These are phyloP conservation scores for Kwoniella pini DNA, from an alignment of 768 basidiomycete species.

Conservation along the genomic window DNA sequence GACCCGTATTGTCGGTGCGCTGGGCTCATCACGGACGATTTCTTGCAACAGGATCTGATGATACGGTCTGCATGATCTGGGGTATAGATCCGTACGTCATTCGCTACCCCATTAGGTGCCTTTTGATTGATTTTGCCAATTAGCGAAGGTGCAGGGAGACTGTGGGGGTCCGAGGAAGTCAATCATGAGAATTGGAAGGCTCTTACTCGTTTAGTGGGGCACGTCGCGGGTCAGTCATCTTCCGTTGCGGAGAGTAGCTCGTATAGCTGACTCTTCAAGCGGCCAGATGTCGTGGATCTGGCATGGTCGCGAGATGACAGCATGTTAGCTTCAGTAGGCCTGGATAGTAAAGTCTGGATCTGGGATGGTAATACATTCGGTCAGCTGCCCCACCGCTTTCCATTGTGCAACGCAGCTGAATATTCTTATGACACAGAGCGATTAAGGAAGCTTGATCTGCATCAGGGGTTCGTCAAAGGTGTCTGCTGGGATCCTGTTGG, in stretches of 20 bases:
- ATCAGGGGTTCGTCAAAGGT: conserved; percentile 96
- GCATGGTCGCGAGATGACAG: conserved; percentile 93
- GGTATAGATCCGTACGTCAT: conserved; percentile 83
- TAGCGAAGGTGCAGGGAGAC: conserved; percentile 77
- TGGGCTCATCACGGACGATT: conserved; percentile 94
- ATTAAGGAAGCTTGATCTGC: conserved; percentile 76
- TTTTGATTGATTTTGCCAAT: background rate
- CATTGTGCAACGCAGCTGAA: conserved; percentile 4
- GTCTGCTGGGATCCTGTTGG: conserved; percentile 99
- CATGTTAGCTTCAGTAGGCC: conserved; percentile 87
- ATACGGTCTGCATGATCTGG: conserved; percentile 95
- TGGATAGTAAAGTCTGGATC: conserved; percentile 86
- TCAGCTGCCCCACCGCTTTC: too few relatives aligned
- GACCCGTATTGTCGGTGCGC: conserved; percentile 80
- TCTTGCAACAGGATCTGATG: conserved; percentile 95
- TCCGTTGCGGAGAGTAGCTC: background rate
- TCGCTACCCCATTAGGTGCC: background rate
- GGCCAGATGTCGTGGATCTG: conserved; percentile 94
- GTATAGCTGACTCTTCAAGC: conserved; percentile 1
- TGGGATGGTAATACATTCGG: conserved; percentile 94
- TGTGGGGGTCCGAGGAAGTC: conserved; percentile 92
- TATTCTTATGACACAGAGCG: conserved; percentile 67
- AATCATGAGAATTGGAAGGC: conserved; percentile 99
- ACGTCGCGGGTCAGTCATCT: conserved; percentile 82
- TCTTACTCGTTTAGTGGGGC: conserved; percentile 83